Evolutionary conservation across 805 yeast species (phyloP), one percentile per base, ranked within the genome.

Genomic region (Debaryomyces tyrocola): DNA sequence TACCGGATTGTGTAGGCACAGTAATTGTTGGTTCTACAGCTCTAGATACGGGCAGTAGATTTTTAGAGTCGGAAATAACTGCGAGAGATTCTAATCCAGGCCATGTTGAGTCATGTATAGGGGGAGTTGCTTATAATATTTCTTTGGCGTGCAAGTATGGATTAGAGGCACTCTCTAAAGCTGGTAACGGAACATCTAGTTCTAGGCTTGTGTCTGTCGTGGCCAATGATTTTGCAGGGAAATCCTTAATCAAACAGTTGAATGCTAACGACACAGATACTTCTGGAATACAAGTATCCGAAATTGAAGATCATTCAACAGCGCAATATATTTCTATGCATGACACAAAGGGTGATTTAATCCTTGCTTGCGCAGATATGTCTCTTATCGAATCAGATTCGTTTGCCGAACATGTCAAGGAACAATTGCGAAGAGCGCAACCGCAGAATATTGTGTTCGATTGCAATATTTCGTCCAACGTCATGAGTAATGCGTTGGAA

Each of bases 361-460:
- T 86, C 2, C 70, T 87, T 14, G 96, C 96, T 0, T 80, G 89
- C 57, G 92, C 96, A 3, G 96, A 88, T 58, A 90, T 90, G 96
- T 71, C 72, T n/a, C 79, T 85, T 8, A 69, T 84, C 18, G 87
- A 86, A 52, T 46, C 50, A 14, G 65, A 71, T 27, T 48, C 80
- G 39, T 70, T 81, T 11, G 43, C 64, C 0, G 62, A 65, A 0
- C 79, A 77, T 48, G 70, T 85, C 3, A 48, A 55, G 2, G 35
- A 63, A 0, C 71, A 78, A 50, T 53, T 89, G 4, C 48, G 51
- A 1, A 43, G 57, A 10, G 60, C 74, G 0, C 52, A 61, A 4
- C 87, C 95, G 0, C 62, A 67, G 9, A 62, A 67, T 20, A 74
- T 87, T 7, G 71, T 85, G 4, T 59, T 85, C 39, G 96, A 90